Evolutionary conservation across 1,284 basidiomycete species (phyloP), one percentile per base, ranked within the genome.

Genomic region (Marasmius fiardii): DNA sequence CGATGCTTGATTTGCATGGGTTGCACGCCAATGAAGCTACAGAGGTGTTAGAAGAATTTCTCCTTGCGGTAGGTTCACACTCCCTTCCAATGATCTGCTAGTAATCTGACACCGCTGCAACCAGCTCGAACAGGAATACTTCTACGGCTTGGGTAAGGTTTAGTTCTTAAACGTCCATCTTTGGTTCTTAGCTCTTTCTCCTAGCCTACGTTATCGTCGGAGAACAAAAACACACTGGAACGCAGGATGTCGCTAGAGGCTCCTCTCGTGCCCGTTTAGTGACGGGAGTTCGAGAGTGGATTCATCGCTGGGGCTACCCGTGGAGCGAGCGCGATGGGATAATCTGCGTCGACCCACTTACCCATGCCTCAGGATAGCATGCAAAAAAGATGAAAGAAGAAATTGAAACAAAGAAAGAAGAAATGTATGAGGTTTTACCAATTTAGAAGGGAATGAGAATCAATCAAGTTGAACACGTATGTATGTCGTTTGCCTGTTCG

Each of bases 161-260:
- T 18, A 33, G 43, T 54, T 18, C 21, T 51, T 33, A 33, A 12
- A 26, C 3, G 5, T 33, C 8, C 35, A 57, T 16, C 41, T 54
- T 57, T 20, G 54, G 65, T 23, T 56, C 62, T 61, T 16, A 35
- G 20, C 39, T 61, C 26, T 26, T 21, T 44, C 35, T 39, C 39
- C 24, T 60, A 92, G 95, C 83, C 18, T 99, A 91, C 68, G 73
- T 94, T 23, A 82, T 98, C 33, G 92, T 98, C 3, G 96, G 97
- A 10, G 93, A 97, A 70, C 94, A 95, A 69, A 95, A 94, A 71
- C 96, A 98, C 68, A 94, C 92, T 1, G 95, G 92, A 2, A 90
- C 85, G 28, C 92, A 95, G 66, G 92, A 95, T 66, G 75, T 82
- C 14, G 81, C 79, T 12, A 82, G 93, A 50, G 92, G 94, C 35